These are phyloP conservation scores for Gastrolobium bilobum DNA, from an alignment of 306 rosid species.

Conservation along the genomic window DNA sequence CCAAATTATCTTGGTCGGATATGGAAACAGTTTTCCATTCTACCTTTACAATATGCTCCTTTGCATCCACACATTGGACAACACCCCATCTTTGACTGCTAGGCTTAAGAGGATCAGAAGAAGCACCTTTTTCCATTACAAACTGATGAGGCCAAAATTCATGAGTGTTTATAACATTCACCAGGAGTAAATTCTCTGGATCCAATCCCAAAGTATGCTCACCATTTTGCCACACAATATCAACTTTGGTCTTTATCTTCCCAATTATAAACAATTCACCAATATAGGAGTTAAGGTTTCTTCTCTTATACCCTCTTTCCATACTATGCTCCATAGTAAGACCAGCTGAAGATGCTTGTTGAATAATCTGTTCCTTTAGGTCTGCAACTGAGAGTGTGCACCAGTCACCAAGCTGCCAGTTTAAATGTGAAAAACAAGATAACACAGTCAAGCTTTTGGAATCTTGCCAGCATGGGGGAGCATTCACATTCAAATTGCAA, in stretches of 20 bases:
- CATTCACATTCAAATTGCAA: constrained; percentile 54
- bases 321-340: constrained; percentile 50
- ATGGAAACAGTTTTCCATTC: constrained; percentile 67
- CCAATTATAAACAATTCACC: constrained; percentile 69
- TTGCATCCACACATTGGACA: constrained; percentile 85
- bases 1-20: constrained; percentile 50
- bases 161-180: constrained; percentile 68
- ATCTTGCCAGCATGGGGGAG: constrained; percentile 74
- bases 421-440: constrained; percentile 75
- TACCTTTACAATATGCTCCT: constrained; percentile 82
- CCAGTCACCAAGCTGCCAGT: constrained; percentile 99
- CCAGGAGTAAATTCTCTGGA: constrained; percentile 75
- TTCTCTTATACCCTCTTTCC: constrained; percentile 56
- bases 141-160: constrained; percentile 96
- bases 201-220: constrained; percentile 66
- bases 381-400: constrained; percentile 71
- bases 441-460: constrained; percentile 70
- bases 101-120: constrained; percentile 64
- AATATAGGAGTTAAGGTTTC: constrained; percentile 51
- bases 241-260: constrained; percentile 87
- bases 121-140: constrained; percentile 78
- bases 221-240: constrained; percentile 94
- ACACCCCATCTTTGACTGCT: constrained; percentile 88
- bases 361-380: constrained; percentile 42
- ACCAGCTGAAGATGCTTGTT: constrained; percentile 47